Evolutionary conservation across 1,284 basidiomycete genomes (phyloP).

Genomic region (Ceratobasidium sp.): DNA sequence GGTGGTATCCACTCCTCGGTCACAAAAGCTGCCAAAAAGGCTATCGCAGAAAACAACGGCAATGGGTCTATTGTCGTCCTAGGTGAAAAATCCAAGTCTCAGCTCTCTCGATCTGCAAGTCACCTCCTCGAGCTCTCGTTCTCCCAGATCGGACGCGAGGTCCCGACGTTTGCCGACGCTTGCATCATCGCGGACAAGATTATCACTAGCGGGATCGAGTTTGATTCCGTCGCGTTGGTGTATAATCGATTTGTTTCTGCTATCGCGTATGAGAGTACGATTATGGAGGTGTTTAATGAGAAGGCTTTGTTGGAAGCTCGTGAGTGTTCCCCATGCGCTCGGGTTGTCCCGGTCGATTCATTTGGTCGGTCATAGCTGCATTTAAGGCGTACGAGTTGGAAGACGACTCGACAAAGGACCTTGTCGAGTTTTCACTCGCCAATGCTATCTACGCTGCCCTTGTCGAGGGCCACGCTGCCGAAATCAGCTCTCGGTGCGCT

Average conservation of each 20-base stretch:
- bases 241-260: conserved; percentile 98
- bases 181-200: conserved; percentile 94
- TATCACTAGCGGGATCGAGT: conserved; percentile 85
- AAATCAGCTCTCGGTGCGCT: conserved; percentile 84
- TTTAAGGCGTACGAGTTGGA: conserved; percentile 97
- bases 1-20: conserved; percentile 99
- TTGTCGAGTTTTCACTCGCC: conserved; percentile 95
- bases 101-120: conserved; percentile 79
- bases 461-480: conserved; percentile 95
- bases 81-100: conserved; percentile 98
- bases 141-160: conserved; percentile 97
- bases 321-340: conserved; percentile 58
- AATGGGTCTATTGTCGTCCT: conserved; percentile 85
- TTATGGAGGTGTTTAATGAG: conserved; percentile 85
- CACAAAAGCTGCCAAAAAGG: conserved; percentile 86
- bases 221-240: conserved; percentile 85
- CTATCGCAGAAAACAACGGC: conserved; percentile 66
- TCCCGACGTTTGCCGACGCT: conserved; percentile 97
- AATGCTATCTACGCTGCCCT: conserved; percentile 97
- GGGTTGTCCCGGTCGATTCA: background rate
- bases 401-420: conserved; percentile 93
- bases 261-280: conserved; percentile 88
- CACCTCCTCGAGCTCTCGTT: conserved; percentile 87
- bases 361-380: conserved; percentile 66
- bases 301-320: conserved; percentile 81